Evolutionary conservation across 2,329 filamentous ascomycete species (phyloP), one percentile per base, ranked within the genome.

Genomic region (Penicillium capsulatum): DNA sequence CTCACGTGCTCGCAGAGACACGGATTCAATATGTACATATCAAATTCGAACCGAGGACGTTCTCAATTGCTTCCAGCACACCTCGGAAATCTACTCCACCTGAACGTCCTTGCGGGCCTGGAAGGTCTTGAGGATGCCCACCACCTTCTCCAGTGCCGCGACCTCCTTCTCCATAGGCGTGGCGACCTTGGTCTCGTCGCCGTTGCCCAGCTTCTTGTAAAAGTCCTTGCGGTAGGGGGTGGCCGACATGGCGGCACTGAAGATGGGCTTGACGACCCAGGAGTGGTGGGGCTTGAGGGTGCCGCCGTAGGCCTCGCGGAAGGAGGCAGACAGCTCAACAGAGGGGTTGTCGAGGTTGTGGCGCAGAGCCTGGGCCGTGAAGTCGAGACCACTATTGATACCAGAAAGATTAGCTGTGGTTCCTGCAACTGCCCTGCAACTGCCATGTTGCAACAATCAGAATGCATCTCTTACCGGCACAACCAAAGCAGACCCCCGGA

Each of bases 171-270:
- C 69, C 57, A 96, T 66, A 59, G 85, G 79, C 39, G 68, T 61
- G 35, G 74, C 56, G 34, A 92, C 83, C 66, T 83, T 79, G 9
- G 58, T 60, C 20, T 54, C 45, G 42, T 67, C 59, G 7, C 19
- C 19, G 9, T 57, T 45, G 19, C 50, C 89, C 30, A 98, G 75
- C 78, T 96, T 95, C 51, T 69, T 69, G 65, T 96, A 97, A 64
- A 98, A 97, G 68, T 91, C 86, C 65, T 86, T 87, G 54, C 91
- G 81, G 76, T 96, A 95, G 2, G 92, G 92, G 53, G 86, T 91
- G 13, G 89, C 90, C 55, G 80, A 79, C 89, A 98, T 95, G 64
- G 91, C 91, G 47, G 89, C 84, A 56, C 77, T 85, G 77, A 97
- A 97, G 62, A 96, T 76, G 45, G 88, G 88, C 77, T 94, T 95